Evolutionary conservation across 1,284 basidiomycete genomes (phyloP), one percentile per base, ranked within the genome.

Genomic region (Ganoderma multipileum): DNA sequence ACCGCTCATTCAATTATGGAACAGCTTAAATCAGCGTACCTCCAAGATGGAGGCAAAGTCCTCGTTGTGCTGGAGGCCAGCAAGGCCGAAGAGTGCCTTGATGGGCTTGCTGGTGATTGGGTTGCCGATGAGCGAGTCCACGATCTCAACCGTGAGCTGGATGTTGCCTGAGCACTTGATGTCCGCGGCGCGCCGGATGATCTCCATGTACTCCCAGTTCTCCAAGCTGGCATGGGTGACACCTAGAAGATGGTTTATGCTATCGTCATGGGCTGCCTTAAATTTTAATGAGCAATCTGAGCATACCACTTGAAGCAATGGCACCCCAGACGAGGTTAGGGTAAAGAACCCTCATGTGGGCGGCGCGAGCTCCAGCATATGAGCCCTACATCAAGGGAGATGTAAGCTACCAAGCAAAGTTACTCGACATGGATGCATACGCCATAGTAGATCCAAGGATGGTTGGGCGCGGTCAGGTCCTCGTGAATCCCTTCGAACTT

Each of bases 361-460:
- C 97, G 0, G 96, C 92, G 20, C 97, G 90, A 5, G 95, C 97
- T 62, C 97, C 97, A 7, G 97, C 96, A 76, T 99, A 97, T 0
- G 92, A 94, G 14, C 93, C 93, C 91, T 92, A 66, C 38, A 57
- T 62, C 58, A 28, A 28, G 52, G 26, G n/a, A 26, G 11, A 26
- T 26, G 12, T 52, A 3, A 52, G 47, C 4, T 26, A 5, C 16
- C 11, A 4, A 12, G 5, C 11, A 14, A 5, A 3, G 4, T n/a
- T 26, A 26, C 4, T 26, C 8, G 23, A 3, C 36, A 52, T 16
- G 61, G 16, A 54, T 28, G 76, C 83, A n/a, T 79, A 91, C 95
- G 36, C 97, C 97, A 75, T 98, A 98, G 80, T 97, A 97, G 72
- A 99, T 95, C 93, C 96, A 97, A 1, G 95, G 94, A 0, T 92